Conservation (phyloP, 768 basidiomycete species). For the Clitopilus passeckerianus region DNA sequence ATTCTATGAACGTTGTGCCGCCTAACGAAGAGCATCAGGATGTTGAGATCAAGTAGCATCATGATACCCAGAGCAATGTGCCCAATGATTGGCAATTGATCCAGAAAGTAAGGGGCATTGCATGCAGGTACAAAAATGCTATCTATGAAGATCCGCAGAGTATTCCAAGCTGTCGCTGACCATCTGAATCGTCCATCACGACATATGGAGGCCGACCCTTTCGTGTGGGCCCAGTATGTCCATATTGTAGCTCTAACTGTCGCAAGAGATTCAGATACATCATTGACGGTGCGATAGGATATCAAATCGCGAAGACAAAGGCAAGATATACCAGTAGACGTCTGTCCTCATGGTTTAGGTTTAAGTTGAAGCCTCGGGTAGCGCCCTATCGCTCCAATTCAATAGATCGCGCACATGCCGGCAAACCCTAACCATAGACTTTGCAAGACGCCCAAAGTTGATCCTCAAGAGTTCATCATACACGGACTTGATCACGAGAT, state of each 20-base stretch:
- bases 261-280: not conserved
- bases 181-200: not conserved
- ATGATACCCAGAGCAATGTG: not conserved
- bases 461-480: not conserved
- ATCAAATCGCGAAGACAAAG: not conserved
- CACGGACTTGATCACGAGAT: not conserved
- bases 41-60: not conserved
- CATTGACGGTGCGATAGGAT: not conserved
- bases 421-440: not conserved
- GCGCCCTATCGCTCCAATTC: not conserved
- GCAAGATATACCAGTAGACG: not conserved
- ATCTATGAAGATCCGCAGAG: not conserved
- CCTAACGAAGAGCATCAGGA: not conserved
- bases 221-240: not conserved
- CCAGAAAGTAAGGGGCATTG: not conserved
- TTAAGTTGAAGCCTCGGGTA: not conserved
- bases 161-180: not conserved
- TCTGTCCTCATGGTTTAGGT: not conserved
- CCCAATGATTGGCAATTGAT: not conserved
- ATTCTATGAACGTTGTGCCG: not conserved
- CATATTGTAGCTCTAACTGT: not conserved
- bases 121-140: not conserved
- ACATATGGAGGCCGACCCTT: not conserved
- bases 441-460: not conserved
- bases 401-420: not conserved